Percentiles rank a stretch among this genome's conserved stretches.
These are phyloP conservation scores for Macrolepiota fuliginosa DNA, from an alignment of 768 basidiomycete species.

Conservation along the genomic window DNA sequence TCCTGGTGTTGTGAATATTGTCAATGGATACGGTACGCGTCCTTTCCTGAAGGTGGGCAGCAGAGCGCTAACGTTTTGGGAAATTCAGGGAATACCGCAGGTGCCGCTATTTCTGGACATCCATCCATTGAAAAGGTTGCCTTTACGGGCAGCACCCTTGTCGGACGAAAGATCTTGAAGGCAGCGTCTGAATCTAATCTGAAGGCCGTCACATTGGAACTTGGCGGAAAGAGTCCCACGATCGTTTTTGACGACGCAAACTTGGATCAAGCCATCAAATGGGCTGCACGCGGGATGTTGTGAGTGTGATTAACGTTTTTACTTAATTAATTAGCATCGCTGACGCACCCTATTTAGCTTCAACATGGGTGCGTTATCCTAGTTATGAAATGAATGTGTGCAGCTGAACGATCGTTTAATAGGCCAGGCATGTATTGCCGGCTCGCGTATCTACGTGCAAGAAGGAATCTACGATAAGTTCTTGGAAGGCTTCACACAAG, in stretches of 20 bases:
- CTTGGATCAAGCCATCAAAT: slow-evolving; percentile 60
- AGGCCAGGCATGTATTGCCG: slow-evolving; percentile 76
- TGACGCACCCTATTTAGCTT: slow-evolving; percentile 11
- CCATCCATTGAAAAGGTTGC: slow-evolving; percentile 67
- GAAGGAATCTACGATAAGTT: slow-evolving; percentile 78
- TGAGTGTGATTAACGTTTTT: slow-evolving; percentile 33
- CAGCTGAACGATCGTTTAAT: background rate
- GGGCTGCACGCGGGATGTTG: slow-evolving; percentile 68
- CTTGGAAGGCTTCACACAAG: slow-evolving; percentile 49
- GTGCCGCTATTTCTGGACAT: slow-evolving; percentile 66
- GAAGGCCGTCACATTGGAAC: slow-evolving; percentile 72
- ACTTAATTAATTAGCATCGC: background rate
- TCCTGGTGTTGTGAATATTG: slow-evolving; percentile 69
- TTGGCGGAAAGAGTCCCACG: slow-evolving; percentile 65
- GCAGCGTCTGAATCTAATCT: slow-evolving; percentile 72
- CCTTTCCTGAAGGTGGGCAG: background rate
- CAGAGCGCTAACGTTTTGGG: background rate
- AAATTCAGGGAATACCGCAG: slow-evolving; percentile 44
- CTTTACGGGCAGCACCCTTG: slow-evolving; percentile 75
- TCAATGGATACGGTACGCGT: slow-evolving; percentile 61
- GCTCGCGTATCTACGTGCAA: slow-evolving; percentile 82
- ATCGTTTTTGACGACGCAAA: slow-evolving; percentile 68
- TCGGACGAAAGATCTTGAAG: slow-evolving; percentile 69
- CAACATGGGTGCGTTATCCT: slow-evolving; percentile 26
- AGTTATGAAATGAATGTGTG: no score